Conservation (phyloP, 768 basidiomycete species). For the Tulasnella sp. region DNA sequence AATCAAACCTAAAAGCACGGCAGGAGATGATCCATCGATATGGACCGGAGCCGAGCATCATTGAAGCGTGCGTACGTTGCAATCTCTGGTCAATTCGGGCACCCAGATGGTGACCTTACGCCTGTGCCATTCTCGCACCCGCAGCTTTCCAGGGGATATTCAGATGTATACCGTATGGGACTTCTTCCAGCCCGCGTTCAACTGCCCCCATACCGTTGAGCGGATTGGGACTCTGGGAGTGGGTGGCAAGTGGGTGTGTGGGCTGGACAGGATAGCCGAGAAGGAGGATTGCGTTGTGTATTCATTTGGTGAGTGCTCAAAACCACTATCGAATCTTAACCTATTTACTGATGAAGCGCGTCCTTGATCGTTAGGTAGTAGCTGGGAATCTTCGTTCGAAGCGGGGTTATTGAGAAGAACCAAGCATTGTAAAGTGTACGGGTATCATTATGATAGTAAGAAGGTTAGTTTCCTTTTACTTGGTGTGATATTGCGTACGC, state of each 20-base stretch:
- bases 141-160: constrained; percentile 3
- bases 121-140: background rate
- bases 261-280: constrained; percentile 6
- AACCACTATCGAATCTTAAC: too few species aligned
- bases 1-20: background rate
- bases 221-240: constrained; percentile 13
- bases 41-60: background rate
- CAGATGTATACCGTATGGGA: constrained; percentile 17
- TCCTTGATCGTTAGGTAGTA: too few species aligned
- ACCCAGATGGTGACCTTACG: background rate
- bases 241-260: constrained; percentile 17
- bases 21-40: constrained; percentile 3
- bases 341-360: too few species aligned
- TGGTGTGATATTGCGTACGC: background rate
- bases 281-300: constrained; percentile 17
- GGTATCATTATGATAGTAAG: constrained; percentile 29
- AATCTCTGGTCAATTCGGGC: background rate
- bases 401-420: constrained; percentile 41
- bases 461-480: constrained; percentile 55
- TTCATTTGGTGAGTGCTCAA: background rate
- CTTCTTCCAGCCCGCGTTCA: constrained; percentile 19
- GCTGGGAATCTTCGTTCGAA: constrained; percentile 54
- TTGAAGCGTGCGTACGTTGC: constrained; percentile 11
- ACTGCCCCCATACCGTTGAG: constrained; percentile 13
- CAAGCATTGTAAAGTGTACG: constrained; percentile 18